Evolutionary conservation across 139 green algal species (phyloP).

Genomic region (Volvox reticuliferus): DNA sequence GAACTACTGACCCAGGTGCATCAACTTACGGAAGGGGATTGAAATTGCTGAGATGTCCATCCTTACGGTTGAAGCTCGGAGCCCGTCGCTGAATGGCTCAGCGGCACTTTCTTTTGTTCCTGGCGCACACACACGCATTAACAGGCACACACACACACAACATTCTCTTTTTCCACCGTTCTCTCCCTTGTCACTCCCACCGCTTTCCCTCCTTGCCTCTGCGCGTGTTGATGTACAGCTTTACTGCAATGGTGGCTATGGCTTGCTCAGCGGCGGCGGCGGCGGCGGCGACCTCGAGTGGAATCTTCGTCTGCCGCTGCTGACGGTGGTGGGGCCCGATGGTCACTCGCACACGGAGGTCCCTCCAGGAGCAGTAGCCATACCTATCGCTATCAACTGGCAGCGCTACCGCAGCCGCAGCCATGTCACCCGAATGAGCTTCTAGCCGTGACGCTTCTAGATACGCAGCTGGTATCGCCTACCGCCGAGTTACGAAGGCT

Average conservation of each 20-base stretch:
- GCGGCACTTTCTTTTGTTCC: too few relatives aligned
- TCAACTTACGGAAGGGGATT: too few relatives aligned
- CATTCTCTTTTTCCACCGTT: neutral
- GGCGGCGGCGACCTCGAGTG: neutral
- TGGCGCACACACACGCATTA: neutral
- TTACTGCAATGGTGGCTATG: neutral
- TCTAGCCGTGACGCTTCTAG: neutral
- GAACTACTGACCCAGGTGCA: too few relatives aligned
- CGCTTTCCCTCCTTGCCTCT: neutral
- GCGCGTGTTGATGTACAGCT: neutral
- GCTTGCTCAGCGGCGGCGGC: neutral
- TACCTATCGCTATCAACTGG: constrained; percentile 12
- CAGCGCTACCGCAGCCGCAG: constrained; percentile 34
- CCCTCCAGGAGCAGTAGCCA: neutral
- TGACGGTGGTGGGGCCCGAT: neutral
- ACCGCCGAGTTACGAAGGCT: too few relatives aligned
- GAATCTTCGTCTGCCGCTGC: neutral
- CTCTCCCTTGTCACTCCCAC: neutral
- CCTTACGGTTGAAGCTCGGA: too few relatives aligned
- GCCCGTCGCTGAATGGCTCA: too few relatives aligned
- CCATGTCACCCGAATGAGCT: constrained; percentile 28
- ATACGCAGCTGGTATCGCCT: too few relatives aligned
- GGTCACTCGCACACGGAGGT: neutral
- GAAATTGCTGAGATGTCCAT: too few relatives aligned
- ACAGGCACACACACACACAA: neutral